A percentile compares a stretch with the other conserved stretches of the same genome.
phyloP scores from a whole-genome alignment of 2,329 filamentous ascomycete species.

The Lasiodiplodia sp. region DNA sequence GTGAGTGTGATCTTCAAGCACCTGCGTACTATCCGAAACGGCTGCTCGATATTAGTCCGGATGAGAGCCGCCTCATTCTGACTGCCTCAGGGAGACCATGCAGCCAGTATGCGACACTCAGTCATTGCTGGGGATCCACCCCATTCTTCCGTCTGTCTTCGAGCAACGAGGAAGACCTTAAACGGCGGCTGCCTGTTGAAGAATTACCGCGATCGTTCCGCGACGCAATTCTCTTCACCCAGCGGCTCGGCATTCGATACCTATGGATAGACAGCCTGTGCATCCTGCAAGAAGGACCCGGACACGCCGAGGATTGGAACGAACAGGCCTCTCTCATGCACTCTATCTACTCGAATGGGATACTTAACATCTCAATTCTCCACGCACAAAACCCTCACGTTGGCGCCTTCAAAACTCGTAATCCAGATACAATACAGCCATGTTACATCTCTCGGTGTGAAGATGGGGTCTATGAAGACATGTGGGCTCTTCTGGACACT shows the following conservation, averaged over 20 bases:
- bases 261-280: background rate
- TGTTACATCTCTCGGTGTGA: background rate
- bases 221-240: background rate
- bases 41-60: background rate
- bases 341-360: background rate
- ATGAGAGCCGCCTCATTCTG: background rate
- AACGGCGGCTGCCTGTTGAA: background rate
- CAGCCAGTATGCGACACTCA: background rate
- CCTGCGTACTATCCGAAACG: background rate
- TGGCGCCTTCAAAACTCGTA: background rate
- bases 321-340: background rate
- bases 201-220: background rate
- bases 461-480: background rate
- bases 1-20: background rate
- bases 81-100: background rate
- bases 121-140: background rate
- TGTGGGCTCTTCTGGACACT: background rate
- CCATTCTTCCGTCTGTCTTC: background rate
- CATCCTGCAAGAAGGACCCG: background rate
- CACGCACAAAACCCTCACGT: background rate
- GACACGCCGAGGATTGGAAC: background rate
- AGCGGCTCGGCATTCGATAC: background rate
- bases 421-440: background rate
- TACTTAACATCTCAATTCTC: background rate
- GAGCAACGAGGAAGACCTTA: background rate